Conservation (phyloP, 805 yeast species). For the Lipomyces mesembrius region DNA sequence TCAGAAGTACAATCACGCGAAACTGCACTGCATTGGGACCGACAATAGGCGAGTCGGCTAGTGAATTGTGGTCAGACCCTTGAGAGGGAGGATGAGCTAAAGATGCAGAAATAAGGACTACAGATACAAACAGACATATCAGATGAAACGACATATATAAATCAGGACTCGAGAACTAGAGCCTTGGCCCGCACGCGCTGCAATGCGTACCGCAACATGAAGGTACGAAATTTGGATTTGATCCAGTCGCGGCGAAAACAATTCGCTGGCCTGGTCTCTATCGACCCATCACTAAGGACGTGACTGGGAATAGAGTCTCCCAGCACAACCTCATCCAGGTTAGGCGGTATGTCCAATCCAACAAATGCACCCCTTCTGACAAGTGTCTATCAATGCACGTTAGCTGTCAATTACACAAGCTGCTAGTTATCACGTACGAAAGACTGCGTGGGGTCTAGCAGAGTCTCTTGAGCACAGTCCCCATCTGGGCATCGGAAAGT, state of each 20-base stretch:
- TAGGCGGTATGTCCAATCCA: not conserved
- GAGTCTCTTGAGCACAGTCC: not conserved
- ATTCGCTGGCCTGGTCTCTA: not conserved
- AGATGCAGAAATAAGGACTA: too few species aligned
- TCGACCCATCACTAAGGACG: not conserved
- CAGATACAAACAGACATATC: not conserved
- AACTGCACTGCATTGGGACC: too few species aligned
- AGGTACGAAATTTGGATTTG: not conserved
- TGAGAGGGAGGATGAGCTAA: too few species aligned
- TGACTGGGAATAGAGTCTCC: not conserved
- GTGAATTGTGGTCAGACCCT: too few species aligned
- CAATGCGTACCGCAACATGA: not conserved
- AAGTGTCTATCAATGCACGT: not conserved
- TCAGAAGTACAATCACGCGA: too few species aligned
- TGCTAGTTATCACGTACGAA: not conserved
- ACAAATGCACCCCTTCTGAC: not conserved
- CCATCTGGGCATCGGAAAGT: not conserved
- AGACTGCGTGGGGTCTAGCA: constrained; percentile 1
- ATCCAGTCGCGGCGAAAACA: not conserved
- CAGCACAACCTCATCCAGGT: not conserved
- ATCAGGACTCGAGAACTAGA: not conserved
- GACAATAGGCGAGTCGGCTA: too few species aligned
- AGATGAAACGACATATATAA: not conserved
- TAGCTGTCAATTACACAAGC: not conserved
- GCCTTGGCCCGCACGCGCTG: not conserved